Base-by-base conservation (phyloP, 1,284 basidiomycete genomes). In the Austroboletus rostrupii region DNA sequence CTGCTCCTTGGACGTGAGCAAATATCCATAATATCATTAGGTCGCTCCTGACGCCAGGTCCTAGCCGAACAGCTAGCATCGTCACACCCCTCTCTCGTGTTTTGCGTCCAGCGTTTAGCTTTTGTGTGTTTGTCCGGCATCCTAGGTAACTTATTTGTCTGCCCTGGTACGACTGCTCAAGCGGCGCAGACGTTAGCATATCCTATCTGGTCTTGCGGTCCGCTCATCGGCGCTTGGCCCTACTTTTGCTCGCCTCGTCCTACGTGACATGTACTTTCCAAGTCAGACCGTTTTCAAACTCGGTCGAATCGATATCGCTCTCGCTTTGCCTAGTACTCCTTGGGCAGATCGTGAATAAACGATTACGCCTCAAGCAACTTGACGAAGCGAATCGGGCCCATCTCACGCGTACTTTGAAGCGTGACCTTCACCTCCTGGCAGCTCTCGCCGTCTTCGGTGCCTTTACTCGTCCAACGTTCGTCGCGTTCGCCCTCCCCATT, bases 231-330 rank as follows among this genome's bases (percentile, higher is more conserved):
- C 47, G 54, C 17, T 39, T 56, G 32, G 63, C 63, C 20, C 48
- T 72, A 10, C 43, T 70, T n/a, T 57, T 74, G 9, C 52, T 73
- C n/a, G 69, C 61, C 0, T 72, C 72, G 10, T 74, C 72, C 29
- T 65, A 72, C 36, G 65, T 72, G 45, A 57, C 62, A 31, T 61
- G 62, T 44, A 71, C 72, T 3, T 72, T 72, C 41, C 73, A 74
- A 53, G 53, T 71, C 21, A 64, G 72, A 33, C 70, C 72, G 3
- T 74, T 74, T 50, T 70, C 73, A 19, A 74, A 73, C 47, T 66
- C 70, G 3, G 51, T 71, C 4, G 72, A 74, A 54, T 61, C 69
- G 4, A 46, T 67, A 3, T 40, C 69, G n/a, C 45, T 74, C 5
- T 60, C 66, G 8, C 38, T 67, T 12, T 68, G 60, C 19, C 57